These are phyloP conservation scores for Tetrapisispora iriomotensis DNA, from an alignment of 805 yeast genomes.

Conservation along the genomic window DNA sequence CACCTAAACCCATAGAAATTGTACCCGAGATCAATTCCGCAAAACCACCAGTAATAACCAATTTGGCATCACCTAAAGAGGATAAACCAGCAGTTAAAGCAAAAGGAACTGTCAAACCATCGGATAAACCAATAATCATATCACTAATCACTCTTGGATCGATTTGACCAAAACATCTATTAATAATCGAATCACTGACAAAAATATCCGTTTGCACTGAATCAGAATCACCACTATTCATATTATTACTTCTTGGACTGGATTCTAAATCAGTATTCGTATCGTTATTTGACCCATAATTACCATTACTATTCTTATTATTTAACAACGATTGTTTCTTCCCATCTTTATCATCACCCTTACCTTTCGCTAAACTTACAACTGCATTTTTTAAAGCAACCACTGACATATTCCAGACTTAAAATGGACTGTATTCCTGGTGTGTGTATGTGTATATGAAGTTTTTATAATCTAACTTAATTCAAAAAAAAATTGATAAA, in stretches of 20 bases:
- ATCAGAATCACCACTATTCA: conserved; percentile 2
- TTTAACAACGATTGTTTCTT: conserved; percentile 14
- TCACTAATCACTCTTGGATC: conserved; percentile 93
- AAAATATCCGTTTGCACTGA: neutral
- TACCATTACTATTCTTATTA: conserved; percentile 6
- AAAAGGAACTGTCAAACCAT: conserved; percentile 93
- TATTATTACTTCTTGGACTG: conserved; percentile 1
- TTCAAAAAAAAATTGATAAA: no score
- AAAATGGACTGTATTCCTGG: neutral
- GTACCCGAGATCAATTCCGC: conserved; percentile 96
- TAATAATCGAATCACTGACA: neutral
- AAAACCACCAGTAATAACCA: conserved; percentile 93
- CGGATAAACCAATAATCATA: conserved; percentile 83
- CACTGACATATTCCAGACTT: conserved; percentile 19
- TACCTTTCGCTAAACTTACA: conserved; percentile 5
- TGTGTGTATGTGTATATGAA: no score
- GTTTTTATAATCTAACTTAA: no score
- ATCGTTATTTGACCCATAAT: conserved; percentile 9
- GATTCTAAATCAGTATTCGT: conserved; percentile 10
- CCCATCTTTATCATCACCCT: conserved; percentile 1
- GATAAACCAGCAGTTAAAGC: conserved; percentile 94
- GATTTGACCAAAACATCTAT: conserved; percentile 40
- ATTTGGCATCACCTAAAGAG: conserved; percentile 73
- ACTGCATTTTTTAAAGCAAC: conserved; percentile 26
- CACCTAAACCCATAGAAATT: conserved; percentile 95